These are phyloP conservation scores for Hymenoscyphus occultus DNA, from an alignment of 2,329 filamentous ascomycete species.

Conservation along the genomic window DNA sequence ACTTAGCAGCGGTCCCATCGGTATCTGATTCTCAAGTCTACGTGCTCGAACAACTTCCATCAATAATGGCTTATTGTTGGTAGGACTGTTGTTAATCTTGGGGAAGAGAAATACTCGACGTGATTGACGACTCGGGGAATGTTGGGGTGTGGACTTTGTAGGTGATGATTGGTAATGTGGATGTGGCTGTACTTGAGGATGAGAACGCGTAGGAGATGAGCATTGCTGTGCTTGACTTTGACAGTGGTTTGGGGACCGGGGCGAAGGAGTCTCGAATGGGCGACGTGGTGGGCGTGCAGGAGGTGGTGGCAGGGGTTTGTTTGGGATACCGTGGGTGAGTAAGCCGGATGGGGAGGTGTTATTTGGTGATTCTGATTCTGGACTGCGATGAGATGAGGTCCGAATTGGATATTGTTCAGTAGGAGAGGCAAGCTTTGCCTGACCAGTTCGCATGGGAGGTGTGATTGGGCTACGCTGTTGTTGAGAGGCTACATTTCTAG, in stretches of 20 bases:
- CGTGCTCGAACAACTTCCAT: not conserved
- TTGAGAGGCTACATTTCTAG: slow-evolving; percentile 8
- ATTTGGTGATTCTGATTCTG: not conserved
- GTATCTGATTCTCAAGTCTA: not conserved
- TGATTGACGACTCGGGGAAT: not conserved
- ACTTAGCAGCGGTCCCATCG: not conserved
- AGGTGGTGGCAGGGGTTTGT: slow-evolving; percentile 8
- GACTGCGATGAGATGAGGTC: not conserved
- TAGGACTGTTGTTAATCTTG: not conserved
- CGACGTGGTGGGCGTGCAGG: slow-evolving; percentile 1
- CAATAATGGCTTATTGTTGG: not conserved
- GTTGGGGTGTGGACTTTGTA: not conserved
- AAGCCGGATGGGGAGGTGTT: not conserved
- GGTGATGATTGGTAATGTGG: not conserved
- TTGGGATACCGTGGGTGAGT: not conserved
- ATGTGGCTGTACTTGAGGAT: not conserved
- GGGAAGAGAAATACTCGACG: not conserved
- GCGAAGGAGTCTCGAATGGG: not conserved
- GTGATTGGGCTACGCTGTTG: slow-evolving; percentile 4
- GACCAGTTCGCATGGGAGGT: not conserved
- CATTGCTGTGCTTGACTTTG: not conserved
- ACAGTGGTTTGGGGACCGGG: not conserved
- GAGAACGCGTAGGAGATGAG: not conserved
- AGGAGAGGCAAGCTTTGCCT: not conserved
- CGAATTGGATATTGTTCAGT: not conserved